Base-by-base conservation (phyloP, 2,329 filamentous ascomycete genomes). In the Cadophora gregata region DNA sequence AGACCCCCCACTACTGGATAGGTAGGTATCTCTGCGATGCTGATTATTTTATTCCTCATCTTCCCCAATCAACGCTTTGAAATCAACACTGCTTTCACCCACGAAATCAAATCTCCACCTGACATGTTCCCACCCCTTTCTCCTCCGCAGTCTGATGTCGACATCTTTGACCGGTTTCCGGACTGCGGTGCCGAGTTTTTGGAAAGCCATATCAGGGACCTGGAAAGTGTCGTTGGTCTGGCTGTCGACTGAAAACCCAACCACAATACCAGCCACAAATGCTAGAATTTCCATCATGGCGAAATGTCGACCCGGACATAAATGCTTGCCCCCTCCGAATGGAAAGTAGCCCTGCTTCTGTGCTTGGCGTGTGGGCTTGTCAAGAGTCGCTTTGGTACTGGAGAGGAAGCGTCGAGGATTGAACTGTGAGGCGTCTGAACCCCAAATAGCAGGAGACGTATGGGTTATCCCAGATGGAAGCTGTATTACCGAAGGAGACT, bases 391-490 rank as follows among this genome's bases (percentile, higher is more conserved):
- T 59, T 70, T 71, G 6, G 62, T 70, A 10, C 21, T 69, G 64
- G 70, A 63, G 0, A 81, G 67, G 70, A 84, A 84, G 10, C 81
- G 80, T 7, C 69, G 48, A 0, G 81, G 77, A 42, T 82, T 79
- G 72, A 85, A 85, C 1, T 67, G 59, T 1, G 69, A 68, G 1
- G 76, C 80, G 45, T 83, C 79, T 1, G 77, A 70, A 4, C 83
- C 82, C 82, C 82, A 84, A 62, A 83, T 78, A 0, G 74, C 69
- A 8, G 71, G 62, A 24, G 81, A 77, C 1, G 75, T 70, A 65
- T 85, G 82, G 16, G 83, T 78, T 4, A 82, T 77, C 10, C 79
- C 78, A 14, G 79, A 79, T 0, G 80, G 78, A 36, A 84, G 79
- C 69, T 84, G 81, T 5, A 84, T 77, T 1, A 83, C 69, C 4